Evolutionary conservation across 2,329 filamentous ascomycete genomes (phyloP).

Genomic region (Sporothrix dimorphospora): DNA sequence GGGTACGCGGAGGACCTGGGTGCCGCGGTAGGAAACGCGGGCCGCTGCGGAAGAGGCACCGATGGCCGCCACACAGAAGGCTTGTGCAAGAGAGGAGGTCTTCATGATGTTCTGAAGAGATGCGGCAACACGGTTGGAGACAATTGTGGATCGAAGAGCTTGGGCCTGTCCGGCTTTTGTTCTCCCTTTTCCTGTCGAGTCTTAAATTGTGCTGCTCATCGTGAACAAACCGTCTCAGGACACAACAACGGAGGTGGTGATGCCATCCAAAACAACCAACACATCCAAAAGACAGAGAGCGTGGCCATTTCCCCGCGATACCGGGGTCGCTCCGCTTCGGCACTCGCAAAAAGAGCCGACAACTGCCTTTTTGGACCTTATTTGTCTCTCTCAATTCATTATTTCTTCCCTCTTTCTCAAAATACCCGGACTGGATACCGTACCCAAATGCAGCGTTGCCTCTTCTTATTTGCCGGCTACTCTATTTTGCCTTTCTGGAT

Average conservation of each 20-base stretch:
- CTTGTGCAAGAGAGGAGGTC: neutral
- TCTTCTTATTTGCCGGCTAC: neutral
- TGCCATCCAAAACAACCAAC: neutral
- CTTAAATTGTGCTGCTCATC: neutral
- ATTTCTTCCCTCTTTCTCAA: neutral
- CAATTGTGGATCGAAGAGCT: neutral
- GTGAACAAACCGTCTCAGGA: neutral
- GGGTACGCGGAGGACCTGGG: constrained; percentile 50
- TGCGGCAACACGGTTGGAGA: too few relatives aligned
- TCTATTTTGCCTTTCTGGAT: constrained; percentile 8
- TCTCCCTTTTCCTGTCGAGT: too few relatives aligned
- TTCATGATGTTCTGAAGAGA: neutral
- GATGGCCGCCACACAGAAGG: neutral
- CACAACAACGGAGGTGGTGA: too few relatives aligned
- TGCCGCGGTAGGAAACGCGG: constrained; percentile 43
- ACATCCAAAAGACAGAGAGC: neutral
- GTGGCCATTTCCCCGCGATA: neutral
- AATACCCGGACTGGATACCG: neutral
- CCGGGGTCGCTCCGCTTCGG: neutral
- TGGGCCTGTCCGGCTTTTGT: neutral
- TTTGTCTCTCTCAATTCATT: neutral
- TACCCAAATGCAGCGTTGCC: neutral
- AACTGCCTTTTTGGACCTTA: neutral
- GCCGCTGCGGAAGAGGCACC: neutral
- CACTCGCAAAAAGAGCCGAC: neutral